phyloP scores from a whole-genome alignment of 2,329 filamentous ascomycete species.

The Epichloe gansuensis region DNA sequence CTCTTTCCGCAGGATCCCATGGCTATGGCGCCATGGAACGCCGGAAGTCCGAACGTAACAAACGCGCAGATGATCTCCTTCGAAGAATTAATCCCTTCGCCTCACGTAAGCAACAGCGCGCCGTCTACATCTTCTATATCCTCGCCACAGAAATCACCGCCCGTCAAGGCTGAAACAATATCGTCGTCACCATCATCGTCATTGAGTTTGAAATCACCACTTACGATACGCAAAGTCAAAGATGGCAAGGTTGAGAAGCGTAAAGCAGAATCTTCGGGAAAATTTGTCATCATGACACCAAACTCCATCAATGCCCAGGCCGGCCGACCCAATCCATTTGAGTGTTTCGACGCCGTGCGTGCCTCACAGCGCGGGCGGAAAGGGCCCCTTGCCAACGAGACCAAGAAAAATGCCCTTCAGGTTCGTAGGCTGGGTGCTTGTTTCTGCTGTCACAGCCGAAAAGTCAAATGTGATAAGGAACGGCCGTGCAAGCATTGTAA shows the following conservation, averaged over 20 bases:
- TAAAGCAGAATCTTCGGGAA: slow-evolving; percentile 21
- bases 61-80: slow-evolving; percentile 24
- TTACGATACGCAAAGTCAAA: slow-evolving; percentile 31
- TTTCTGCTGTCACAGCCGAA: slow-evolving; percentile 47
- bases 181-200: not conserved
- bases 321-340: slow-evolving; percentile 38
- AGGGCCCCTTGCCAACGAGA: slow-evolving; percentile 41
- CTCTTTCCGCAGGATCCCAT: slow-evolving; percentile 22
- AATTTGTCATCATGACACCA: slow-evolving; percentile 45
- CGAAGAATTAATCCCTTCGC: slow-evolving; percentile 27
- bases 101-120: slow-evolving; percentile 6
- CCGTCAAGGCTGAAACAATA: slow-evolving; percentile 15
- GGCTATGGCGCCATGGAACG: slow-evolving; percentile 30
- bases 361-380: slow-evolving; percentile 43
- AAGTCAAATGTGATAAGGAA: slow-evolving; percentile 45
- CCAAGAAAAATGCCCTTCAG: slow-evolving; percentile 41
- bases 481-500: slow-evolving; percentile 45
- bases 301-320: slow-evolving; percentile 39
- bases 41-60: slow-evolving; percentile 19
- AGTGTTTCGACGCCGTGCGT: slow-evolving; percentile 42
- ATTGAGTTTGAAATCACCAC: slow-evolving; percentile 15
- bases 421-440: slow-evolving; percentile 43
- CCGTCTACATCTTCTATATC: slow-evolving; percentile 16
- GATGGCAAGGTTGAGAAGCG: slow-evolving; percentile 23
- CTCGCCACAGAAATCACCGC: slow-evolving; percentile 17